Evolutionary conservation across 179 eudicot genomes (phyloP), one percentile per base, ranked within the genome.

Genomic region (Corrigiola litoralis): DNA sequence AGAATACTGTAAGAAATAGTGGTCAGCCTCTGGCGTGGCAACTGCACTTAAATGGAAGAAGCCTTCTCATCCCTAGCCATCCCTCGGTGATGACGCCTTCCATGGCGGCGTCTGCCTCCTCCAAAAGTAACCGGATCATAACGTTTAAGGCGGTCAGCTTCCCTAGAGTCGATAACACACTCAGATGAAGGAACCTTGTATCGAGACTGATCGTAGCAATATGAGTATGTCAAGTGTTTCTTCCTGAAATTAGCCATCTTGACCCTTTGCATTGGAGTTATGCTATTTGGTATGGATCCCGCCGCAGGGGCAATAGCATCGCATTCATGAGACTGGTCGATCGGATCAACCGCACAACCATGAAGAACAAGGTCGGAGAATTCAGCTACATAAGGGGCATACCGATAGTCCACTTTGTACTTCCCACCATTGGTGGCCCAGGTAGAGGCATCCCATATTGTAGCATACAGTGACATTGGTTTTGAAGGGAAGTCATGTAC

Each of bases 341-440:
- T 75, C 1, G 92, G 98, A 72, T 92, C 95, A 16, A 84, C 81
- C 1, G 96, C 74, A 29, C 95, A 89, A 7, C 98, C 98, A 13
- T 92, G 92, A 62, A 92, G 95, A 61, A 90, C 79, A 14, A 92
- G 77, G 61, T 86, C 80, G 1, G 98, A 84, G 71, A 87, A 92
- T n/a, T 77, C 57, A n/a, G 92, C 83, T 0, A 85, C 68, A 51
- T 79, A 92, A 32, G 96, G 98, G 63, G 95, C 96, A 33, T 90
- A 87, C 79, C 87, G 78, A 80, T 89, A 92, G 62, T 77, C 84
- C 29, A 87, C 92, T 63, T 80, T 73, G 84, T 92, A 89, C 67
- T 72, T 82, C 50, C 98, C 98, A 2, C 96, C 95, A 63, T 87
- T 87, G 36, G 98, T 92, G 63, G 98, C 98, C 98, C 98, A 92